These are phyloP conservation scores for Venturia nashicola DNA, from an alignment of 2,329 filamentous ascomycete genomes.

Conservation along the genomic window DNA sequence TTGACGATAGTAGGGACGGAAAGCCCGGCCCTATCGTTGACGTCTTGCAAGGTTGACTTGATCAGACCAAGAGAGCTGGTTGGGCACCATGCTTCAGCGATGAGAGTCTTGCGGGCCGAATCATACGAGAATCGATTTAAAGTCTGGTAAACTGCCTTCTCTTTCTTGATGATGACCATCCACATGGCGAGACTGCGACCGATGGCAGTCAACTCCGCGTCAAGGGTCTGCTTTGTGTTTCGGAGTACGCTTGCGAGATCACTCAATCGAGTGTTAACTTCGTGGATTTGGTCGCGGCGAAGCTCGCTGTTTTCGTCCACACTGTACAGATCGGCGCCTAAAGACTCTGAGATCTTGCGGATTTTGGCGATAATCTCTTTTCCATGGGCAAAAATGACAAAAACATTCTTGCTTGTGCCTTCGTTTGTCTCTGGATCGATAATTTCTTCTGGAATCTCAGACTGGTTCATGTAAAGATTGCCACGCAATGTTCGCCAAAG, in stretches of 20 bases:
- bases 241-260: conserved; percentile 85
- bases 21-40: conserved; percentile 87
- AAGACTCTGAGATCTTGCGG: conserved; percentile 94
- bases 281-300: conserved; percentile 87
- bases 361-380: conserved; percentile 99
- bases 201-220: conserved; percentile 88
- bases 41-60: conserved; percentile 86
- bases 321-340: conserved; percentile 89
- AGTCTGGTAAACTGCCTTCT: conserved; percentile 94
- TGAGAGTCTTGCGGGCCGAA: conserved; percentile 85
- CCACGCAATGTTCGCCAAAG: conserved; percentile 94
- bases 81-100: conserved; percentile 95
- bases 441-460: conserved; percentile 88
- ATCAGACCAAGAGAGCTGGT: conserved; percentile 82
- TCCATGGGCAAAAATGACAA: conserved; percentile 97
- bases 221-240: conserved; percentile 89
- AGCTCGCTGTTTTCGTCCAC: conserved; percentile 97
- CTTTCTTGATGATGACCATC: conserved; percentile 97
- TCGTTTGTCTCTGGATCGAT: conserved; percentile 89
- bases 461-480: conserved; percentile 99
- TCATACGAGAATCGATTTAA: conserved; percentile 97
- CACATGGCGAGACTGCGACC: conserved; percentile 84
- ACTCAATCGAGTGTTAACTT: conserved; percentile 85
- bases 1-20: conserved; percentile 99
- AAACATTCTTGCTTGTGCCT: conserved; percentile 90